Evolutionary conservation across 1,284 basidiomycete species (phyloP).

Genomic region (Moniliophthora roreri): DNA sequence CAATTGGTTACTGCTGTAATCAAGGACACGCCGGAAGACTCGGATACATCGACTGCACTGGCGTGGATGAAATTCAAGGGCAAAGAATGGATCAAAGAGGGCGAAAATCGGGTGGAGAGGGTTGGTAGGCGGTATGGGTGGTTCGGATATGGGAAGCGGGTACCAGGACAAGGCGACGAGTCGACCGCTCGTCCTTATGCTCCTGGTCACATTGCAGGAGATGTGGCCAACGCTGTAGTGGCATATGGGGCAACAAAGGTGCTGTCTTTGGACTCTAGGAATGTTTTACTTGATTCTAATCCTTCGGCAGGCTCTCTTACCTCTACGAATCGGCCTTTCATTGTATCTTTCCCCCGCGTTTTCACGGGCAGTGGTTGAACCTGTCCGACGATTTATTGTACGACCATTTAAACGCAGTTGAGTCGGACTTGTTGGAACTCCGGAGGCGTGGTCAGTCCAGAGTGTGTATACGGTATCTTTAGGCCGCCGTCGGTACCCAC

Average conservation of each 20-base stretch:
- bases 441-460: too few species aligned
- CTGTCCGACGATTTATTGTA: slow-evolving; percentile 32
- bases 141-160: slow-evolving; percentile 74
- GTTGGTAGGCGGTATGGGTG: slow-evolving; percentile 80
- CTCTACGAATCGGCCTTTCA: slow-evolving; percentile 74
- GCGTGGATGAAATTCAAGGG: slow-evolving; percentile 42
- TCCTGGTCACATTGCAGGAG: slow-evolving; percentile 50
- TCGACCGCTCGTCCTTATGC: slow-evolving; percentile 9
- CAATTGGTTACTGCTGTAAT: slow-evolving; percentile 48
- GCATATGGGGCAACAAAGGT: slow-evolving; percentile 89
- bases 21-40: slow-evolving; percentile 3
- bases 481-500: too few species aligned
- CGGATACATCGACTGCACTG: slow-evolving; percentile 14
- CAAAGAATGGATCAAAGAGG: slow-evolving; percentile 70
- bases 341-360: slow-evolving; percentile 77
- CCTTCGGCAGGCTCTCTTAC: slow-evolving; percentile 66
- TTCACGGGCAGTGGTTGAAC: slow-evolving; percentile 65
- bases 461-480: too few species aligned
- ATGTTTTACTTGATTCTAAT: slow-evolving; percentile 11
- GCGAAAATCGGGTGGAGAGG: slow-evolving; percentile 66
- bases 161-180: slow-evolving; percentile 23
- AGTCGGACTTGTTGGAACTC: too few species aligned
- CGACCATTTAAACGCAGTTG: slow-evolving; percentile 14
- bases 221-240: slow-evolving; percentile 76
- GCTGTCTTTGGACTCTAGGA: slow-evolving; percentile 17